Evolutionary conservation across 2,329 filamentous ascomycete species (phyloP).

Genomic region (Neophaeococcomyces aloes): DNA sequence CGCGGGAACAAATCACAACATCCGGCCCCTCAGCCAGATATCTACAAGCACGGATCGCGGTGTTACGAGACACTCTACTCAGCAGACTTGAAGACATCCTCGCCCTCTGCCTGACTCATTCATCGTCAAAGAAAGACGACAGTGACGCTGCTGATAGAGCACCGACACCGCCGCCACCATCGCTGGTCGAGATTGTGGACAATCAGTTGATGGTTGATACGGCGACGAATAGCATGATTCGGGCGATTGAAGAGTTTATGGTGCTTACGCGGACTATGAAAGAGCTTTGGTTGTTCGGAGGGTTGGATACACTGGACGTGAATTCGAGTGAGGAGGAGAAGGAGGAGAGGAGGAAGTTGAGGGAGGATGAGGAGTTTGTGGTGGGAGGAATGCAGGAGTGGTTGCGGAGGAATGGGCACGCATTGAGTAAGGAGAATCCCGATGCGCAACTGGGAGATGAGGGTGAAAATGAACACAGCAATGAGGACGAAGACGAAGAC

Average conservation of each 20-base stretch:
- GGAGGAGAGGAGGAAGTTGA: conserved; percentile 31
- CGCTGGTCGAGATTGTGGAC: conserved; percentile 44
- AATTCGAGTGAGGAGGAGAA: conserved; percentile 31
- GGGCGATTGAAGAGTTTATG: conserved; percentile 52
- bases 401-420: conserved; percentile 5
- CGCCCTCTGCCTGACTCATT: too few relatives aligned
- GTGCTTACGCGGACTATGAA: conserved; percentile 52
- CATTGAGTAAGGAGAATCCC: neutral
- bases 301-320: conserved; percentile 46
- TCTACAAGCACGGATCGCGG: too few relatives aligned
- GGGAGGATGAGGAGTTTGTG: conserved; percentile 39
- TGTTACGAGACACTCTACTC: too few relatives aligned
- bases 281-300: conserved; percentile 57
- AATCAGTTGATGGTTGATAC: conserved; percentile 44
- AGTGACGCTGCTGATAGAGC: too few relatives aligned
- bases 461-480: neutral
- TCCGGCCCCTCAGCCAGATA: too few relatives aligned
- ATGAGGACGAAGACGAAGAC: neutral
- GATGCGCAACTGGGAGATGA: neutral
- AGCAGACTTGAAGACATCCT: too few relatives aligned
- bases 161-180: conserved; percentile 8
- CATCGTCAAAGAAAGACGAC: too few relatives aligned
- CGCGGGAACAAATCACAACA: too few relatives aligned
- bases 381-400: conserved; percentile 12
- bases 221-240: conserved; percentile 49